Conservation (phyloP, 2,329 filamentous ascomycete genomes). For the Fusarium graminum region DNA sequence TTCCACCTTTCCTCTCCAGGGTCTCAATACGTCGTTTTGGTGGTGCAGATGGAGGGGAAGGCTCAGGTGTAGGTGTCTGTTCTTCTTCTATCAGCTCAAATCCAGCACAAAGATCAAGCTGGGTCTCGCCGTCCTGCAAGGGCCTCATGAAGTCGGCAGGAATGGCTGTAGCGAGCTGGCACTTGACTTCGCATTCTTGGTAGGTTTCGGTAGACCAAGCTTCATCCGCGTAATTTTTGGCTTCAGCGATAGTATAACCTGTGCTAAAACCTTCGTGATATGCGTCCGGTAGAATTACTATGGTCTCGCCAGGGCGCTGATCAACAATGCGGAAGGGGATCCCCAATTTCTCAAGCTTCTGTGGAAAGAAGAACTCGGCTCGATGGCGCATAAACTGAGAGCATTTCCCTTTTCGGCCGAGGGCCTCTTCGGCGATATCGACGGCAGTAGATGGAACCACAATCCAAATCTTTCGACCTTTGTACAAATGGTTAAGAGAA, state of each 20-base stretch:
- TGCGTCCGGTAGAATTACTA: slow-evolving; percentile 57
- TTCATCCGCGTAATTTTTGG: slow-evolving; percentile 57
- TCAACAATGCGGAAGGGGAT: slow-evolving; percentile 56
- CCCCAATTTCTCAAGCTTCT: slow-evolving; percentile 56
- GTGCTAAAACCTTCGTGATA: slow-evolving; percentile 59
- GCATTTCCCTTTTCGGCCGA: slow-evolving; percentile 52
- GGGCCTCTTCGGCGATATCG: slow-evolving; percentile 52
- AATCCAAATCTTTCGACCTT: slow-evolving; percentile 58
- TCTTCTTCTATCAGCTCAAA: slow-evolving; percentile 26
- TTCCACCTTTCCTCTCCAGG: slow-evolving; percentile 21
- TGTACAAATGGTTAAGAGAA: slow-evolving; percentile 57
- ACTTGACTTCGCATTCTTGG: slow-evolving; percentile 53
- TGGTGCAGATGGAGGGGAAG: slow-evolving; percentile 18
- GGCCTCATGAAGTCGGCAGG: slow-evolving; percentile 53
- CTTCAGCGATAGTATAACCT: slow-evolving; percentile 58
- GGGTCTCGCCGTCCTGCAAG: slow-evolving; percentile 50
- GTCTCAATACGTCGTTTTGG: slow-evolving; percentile 36
- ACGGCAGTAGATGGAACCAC: slow-evolving; percentile 55
- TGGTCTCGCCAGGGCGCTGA: slow-evolving; percentile 56
- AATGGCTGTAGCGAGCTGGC: slow-evolving; percentile 54
- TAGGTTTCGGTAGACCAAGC: slow-evolving; percentile 55
- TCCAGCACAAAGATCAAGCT: slow-evolving; percentile 53
- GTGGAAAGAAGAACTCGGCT: slow-evolving; percentile 58
- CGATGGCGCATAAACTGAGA: slow-evolving; percentile 59
- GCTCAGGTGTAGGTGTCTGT: slow-evolving; percentile 25